Percentiles rank a stretch among this genome's conserved stretches.
These are phyloP conservation scores for Suhomyces anneliseae DNA, from an alignment of 1,139 yeast genomes.

Conservation along the genomic window DNA sequence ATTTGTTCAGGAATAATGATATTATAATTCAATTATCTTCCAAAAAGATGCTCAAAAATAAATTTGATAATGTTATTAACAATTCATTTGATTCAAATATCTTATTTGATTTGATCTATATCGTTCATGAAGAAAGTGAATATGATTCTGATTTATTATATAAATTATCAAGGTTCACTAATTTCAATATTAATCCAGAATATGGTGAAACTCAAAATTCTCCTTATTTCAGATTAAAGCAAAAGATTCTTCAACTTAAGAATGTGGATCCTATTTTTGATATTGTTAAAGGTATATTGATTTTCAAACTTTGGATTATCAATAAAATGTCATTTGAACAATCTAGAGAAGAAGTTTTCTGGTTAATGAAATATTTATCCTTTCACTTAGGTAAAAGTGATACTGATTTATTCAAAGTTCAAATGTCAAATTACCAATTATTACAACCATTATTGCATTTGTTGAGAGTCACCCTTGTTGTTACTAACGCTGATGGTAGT, in stretches of 20 bases:
- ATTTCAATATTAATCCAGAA: constrained; percentile 14
- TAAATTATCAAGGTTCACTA: constrained; percentile 14
- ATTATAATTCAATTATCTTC: constrained; percentile 16
- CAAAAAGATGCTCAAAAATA: constrained; percentile 9
- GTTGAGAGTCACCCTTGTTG: constrained; percentile 26
- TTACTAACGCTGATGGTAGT: constrained; percentile 7
- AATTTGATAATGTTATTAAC: constrained; percentile 8
- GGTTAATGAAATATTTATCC: constrained; percentile 25
- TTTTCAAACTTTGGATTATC: constrained; percentile 35
- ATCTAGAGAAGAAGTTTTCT: constrained; percentile 24
- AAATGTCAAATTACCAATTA: constrained; percentile 36
- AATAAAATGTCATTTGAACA: constrained; percentile 23
- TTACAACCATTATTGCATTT: constrained; percentile 38
- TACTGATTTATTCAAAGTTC: constrained; percentile 29
- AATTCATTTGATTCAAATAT: constrained; percentile 13
- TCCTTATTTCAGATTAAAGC: constrained; percentile 4
- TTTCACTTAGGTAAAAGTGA: constrained; percentile 21
- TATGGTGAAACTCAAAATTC: not conserved
- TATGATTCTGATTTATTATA: constrained; percentile 10
- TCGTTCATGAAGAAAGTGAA: constrained; percentile 18
- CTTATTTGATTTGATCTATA: constrained; percentile 14
- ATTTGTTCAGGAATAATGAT: constrained; percentile 23
- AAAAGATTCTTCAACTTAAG: constrained; percentile 4
- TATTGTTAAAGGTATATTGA: constrained; percentile 23
- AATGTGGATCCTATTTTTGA: constrained; percentile 17